Evolutionary conservation across 345 rosid species (phyloP).

Genomic region (Psidium friedrichsthalianum): DNA sequence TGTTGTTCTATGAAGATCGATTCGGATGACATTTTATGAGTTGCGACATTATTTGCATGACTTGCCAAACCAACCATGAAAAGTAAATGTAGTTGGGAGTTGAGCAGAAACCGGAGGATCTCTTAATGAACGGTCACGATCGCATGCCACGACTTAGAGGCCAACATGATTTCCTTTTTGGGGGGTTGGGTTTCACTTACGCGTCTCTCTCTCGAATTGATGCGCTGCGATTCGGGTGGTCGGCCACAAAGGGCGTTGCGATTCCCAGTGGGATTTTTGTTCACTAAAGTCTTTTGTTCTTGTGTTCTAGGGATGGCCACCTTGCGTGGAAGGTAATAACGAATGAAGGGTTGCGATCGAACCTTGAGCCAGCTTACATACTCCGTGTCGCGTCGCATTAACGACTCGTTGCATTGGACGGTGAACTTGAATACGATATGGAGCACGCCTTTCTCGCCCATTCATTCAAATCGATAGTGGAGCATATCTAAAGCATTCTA

Average conservation of each 20-base stretch:
- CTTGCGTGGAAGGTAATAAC: not conserved
- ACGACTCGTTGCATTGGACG: not conserved
- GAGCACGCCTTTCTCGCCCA: not conserved
- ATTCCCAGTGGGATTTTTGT: not conserved
- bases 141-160: not conserved
- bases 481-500: too few relatives aligned
- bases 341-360: not conserved
- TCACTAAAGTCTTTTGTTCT: not conserved
- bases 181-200: not conserved
- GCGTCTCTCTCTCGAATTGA: too few relatives aligned
- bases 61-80: not conserved
- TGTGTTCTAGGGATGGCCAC: not conserved
- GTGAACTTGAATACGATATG: too few relatives aligned
- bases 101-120: not conserved
- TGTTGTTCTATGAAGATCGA: not conserved
- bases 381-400: not conserved
- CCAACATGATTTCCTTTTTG: not conserved
- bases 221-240: not conserved
- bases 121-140: not conserved
- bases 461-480: not conserved
- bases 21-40: not conserved
- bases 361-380: not conserved
- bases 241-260: not conserved
- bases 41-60: not conserved
- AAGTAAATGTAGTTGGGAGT: not conserved